phyloP scores from a whole-genome alignment of 1,284 basidiomycete species.

The Trichosporon sp. region DNA sequence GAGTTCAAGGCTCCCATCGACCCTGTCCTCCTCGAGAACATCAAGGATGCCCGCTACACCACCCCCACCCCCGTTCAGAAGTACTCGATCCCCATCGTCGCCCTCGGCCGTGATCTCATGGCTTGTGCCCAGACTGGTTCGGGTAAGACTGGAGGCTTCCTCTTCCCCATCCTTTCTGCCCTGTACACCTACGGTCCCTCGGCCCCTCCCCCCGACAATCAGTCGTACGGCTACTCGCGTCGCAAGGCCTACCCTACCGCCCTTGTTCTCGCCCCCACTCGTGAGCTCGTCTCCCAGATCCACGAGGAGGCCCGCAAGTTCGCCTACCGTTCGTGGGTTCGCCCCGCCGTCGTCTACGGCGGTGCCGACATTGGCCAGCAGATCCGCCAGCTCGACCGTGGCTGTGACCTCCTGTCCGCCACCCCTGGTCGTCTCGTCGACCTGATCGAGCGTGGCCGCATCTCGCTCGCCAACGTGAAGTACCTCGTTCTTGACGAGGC shows the following conservation, averaged over 20 bases:
- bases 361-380: slow-evolving; percentile 97
- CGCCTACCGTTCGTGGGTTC: slow-evolving; percentile 98
- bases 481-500: slow-evolving; percentile 99
- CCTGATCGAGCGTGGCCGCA: slow-evolving; percentile 94
- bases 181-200: slow-evolving; percentile 81
- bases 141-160: slow-evolving; percentile 97
- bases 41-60: slow-evolving; percentile 83
- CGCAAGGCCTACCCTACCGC: slow-evolving; percentile 95
- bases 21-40: slow-evolving; percentile 91
- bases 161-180: slow-evolving; percentile 97
- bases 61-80: slow-evolving; percentile 98
- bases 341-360: slow-evolving; percentile 97
- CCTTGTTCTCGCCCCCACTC: slow-evolving; percentile 93
- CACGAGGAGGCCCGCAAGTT: slow-evolving; percentile 99
- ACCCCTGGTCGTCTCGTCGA: slow-evolving; percentile 99
- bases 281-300: slow-evolving; percentile 98
- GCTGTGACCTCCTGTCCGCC: slow-evolving; percentile 93
- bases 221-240: slow-evolving; percentile 58
- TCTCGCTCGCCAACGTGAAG: slow-evolving; percentile 92
- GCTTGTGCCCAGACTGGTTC: slow-evolving; percentile 99
- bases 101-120: slow-evolving; percentile 87
- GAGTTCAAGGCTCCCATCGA: slow-evolving; percentile 91
- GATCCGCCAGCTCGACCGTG: slow-evolving; percentile 89
- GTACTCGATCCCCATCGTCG: slow-evolving; percentile 98
- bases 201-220: slow-evolving; percentile 54